Percentiles rank a stretch among this genome's conserved stretches.
Conservation (phyloP, 495 filamentous ascomycete species). For the Lasiosphaeriaceae sp. region DNA sequence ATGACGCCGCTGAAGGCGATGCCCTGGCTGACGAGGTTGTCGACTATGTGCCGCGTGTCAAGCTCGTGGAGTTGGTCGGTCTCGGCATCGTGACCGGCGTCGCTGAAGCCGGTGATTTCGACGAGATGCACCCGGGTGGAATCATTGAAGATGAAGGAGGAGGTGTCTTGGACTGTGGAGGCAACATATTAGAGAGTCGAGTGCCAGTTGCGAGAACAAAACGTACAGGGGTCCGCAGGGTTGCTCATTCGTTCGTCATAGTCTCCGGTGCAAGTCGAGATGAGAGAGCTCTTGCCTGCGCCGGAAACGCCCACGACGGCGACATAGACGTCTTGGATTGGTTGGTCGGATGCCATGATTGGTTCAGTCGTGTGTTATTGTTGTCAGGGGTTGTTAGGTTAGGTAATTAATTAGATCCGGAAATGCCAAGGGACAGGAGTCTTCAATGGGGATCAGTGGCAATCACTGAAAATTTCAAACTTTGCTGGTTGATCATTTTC, state of each 20-base stretch:
- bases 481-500: too few species aligned
- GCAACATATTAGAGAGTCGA: not conserved
- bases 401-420: not conserved
- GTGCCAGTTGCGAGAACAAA: too few species aligned
- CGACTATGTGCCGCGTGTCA: constrained; percentile 11
- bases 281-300: constrained; percentile 7
- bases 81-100: constrained; percentile 27
- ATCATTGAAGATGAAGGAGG: not conserved
- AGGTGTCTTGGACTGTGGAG: not conserved
- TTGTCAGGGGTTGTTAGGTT: not conserved
- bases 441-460: too few species aligned
- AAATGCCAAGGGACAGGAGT: not conserved
- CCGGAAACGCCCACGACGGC: constrained; percentile 1
- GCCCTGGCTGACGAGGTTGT: not conserved
- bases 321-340: constrained; percentile 1
- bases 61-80: constrained; percentile 32
- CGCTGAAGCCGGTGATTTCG: constrained; percentile 39
- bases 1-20: constrained; percentile 27
- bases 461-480: too few species aligned
- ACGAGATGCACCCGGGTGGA: constrained; percentile 21
- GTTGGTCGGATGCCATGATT: not conserved
- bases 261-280: not conserved
- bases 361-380: not conserved
- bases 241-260: not conserved
- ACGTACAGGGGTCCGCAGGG: not conserved